phyloP scores from a whole-genome alignment of 2,329 filamentous ascomycete genomes.

The Elsinoe fawcettii region DNA sequence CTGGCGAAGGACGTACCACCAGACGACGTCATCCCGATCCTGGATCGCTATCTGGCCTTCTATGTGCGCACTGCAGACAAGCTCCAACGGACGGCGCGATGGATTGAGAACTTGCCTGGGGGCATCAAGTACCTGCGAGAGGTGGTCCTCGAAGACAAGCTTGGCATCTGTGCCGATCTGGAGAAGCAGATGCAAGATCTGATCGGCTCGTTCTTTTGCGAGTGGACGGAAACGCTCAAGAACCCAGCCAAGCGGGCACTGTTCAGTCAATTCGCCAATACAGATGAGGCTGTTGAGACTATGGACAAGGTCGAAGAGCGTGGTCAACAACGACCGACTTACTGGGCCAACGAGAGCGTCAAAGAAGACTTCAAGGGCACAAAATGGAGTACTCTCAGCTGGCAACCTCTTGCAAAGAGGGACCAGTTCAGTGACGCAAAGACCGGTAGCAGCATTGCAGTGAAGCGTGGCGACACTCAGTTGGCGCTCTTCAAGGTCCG shows the following conservation, averaged over 20 bases:
- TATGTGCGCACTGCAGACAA: conserved; percentile 91
- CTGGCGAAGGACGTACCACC: conserved; percentile 80
- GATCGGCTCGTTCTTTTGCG: conserved; percentile 77
- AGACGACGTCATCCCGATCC: conserved; percentile 70
- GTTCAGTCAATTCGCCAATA: conserved; percentile 82
- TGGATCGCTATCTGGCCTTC: conserved; percentile 86
- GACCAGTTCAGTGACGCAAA: conserved; percentile 61
- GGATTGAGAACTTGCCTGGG: conserved; percentile 76
- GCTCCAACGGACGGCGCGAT: conserved; percentile 78
- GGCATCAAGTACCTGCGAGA: conserved; percentile 75
- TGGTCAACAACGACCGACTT: conserved; percentile 63
- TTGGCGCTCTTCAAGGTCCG: conserved; percentile 78
- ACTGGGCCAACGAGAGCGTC: conserved; percentile 64
- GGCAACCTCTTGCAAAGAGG: conserved; percentile 72
- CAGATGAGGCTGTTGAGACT: conserved; percentile 53
- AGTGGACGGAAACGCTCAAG: conserved; percentile 78
- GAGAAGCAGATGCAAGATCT: conserved; percentile 84
- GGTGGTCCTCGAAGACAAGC: conserved; percentile 75
- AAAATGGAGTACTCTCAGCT: conserved; percentile 59
- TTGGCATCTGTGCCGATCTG: conserved; percentile 75
- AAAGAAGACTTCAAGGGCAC: conserved; percentile 65
- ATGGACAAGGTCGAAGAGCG: conserved; percentile 67
- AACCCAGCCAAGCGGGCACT: conserved; percentile 58
- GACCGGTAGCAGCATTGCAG: conserved; percentile 64
- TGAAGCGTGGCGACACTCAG: conserved; percentile 85